These are phyloP conservation scores for Plasmodium inui DNA, from an alignment of 169 alveolate species.

Conservation along the genomic window DNA sequence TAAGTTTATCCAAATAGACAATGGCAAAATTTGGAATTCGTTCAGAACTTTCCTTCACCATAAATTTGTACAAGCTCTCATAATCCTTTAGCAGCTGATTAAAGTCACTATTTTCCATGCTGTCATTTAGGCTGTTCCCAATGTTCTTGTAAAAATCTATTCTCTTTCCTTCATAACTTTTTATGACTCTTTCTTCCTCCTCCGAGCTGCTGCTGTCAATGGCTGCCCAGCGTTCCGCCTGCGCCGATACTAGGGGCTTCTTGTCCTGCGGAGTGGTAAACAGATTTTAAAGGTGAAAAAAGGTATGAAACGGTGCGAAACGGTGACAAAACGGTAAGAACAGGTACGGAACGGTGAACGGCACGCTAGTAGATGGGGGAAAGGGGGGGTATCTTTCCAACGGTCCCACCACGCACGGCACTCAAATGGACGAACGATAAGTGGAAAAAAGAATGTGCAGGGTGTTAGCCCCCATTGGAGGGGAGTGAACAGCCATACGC, in stretches of 20 bases:
- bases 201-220: constrained; percentile 87
- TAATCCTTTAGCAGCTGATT: constrained; percentile 86
- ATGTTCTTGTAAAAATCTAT: constrained; percentile 82
- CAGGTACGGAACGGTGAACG: neutral
- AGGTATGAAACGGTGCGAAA: constrained; percentile 80
- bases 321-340: too few species aligned
- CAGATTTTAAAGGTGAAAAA: too few species aligned
- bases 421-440: neutral
- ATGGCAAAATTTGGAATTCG: constrained; percentile 81
- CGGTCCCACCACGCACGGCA: neutral
- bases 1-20: constrained; percentile 79
- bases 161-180: constrained; percentile 88
- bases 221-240: constrained; percentile 83
- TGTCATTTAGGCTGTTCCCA: constrained; percentile 82
- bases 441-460: neutral
- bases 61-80: constrained; percentile 83
- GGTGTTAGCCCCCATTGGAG: neutral
- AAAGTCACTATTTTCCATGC: constrained; percentile 83
- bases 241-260: constrained; percentile 77
- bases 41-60: constrained; percentile 82
- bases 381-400: too few species aligned
- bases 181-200: constrained; percentile 88
- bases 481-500: too few species aligned
- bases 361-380: neutral
- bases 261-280: constrained; percentile 78